Evolutionary conservation across 495 filamentous ascomycete species (phyloP).

Genomic region (Xylaria intraflava): DNA sequence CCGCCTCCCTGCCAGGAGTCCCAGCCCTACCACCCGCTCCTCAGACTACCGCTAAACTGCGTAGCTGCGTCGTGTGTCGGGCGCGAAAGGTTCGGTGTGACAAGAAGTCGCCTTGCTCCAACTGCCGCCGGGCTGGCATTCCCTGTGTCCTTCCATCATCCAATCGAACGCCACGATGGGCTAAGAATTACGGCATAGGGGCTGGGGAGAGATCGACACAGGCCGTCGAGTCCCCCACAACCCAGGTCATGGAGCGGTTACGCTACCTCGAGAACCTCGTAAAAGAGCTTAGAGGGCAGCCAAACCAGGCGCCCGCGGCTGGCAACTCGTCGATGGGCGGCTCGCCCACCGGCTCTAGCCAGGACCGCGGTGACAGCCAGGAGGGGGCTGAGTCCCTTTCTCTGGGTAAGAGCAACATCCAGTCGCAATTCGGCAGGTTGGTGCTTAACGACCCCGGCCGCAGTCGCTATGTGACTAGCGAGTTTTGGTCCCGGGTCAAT

Average conservation of each 20-base stretch:
- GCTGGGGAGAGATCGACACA: conserved; percentile 5
- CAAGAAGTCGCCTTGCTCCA: conserved; percentile 52
- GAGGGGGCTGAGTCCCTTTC: conserved; percentile 5
- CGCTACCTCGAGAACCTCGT: conserved; percentile 49
- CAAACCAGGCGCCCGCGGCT: conserved; percentile 34
- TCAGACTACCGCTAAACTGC: conserved; percentile 26
- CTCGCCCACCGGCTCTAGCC: conserved; percentile 16
- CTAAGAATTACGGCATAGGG: conserved; percentile 32
- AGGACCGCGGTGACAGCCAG: conserved; percentile 10
- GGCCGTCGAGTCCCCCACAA: conserved; percentile 16
- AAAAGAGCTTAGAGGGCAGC: conserved; percentile 47
- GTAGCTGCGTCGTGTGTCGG: conserved; percentile 53
- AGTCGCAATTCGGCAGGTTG: conserved; percentile 36
- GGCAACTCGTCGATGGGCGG: conserved; percentile 11
- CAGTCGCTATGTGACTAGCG: conserved; percentile 45
- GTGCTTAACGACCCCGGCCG: conserved; percentile 35
- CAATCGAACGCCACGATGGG: conserved; percentile 46
- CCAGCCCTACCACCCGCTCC: background rate
- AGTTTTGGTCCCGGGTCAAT: conserved; percentile 49
- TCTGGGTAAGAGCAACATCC: conserved; percentile 14
- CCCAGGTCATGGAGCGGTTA: conserved; percentile 46
- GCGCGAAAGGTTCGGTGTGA: conserved; percentile 57
- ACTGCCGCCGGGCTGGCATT: conserved; percentile 52
- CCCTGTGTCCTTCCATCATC: conserved; percentile 46
- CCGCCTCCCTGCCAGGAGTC: background rate